A percentile compares a stretch with the other conserved stretches of the same genome.
Conservation (phyloP, 495 filamentous ascomycete genomes). For the Halenospora varia region DNA sequence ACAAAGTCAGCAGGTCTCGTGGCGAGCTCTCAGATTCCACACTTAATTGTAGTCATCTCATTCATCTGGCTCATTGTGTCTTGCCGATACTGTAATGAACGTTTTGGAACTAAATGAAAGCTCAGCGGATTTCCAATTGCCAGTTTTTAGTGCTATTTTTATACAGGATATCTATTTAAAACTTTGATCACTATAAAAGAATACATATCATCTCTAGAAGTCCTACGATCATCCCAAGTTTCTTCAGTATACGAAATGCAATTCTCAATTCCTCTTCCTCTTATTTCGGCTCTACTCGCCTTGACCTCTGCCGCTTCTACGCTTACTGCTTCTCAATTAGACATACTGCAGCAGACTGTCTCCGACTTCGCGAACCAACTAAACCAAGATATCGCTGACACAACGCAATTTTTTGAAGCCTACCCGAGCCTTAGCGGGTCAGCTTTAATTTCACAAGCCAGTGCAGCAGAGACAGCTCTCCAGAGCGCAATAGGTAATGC, state of each 20-base stretch:
- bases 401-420: background rate
- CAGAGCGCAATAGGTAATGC: background rate
- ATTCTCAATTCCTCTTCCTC: background rate
- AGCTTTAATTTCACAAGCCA: background rate
- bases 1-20: no score
- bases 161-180: no score
- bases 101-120: no score
- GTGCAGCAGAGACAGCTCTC: background rate
- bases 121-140: no score
- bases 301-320: background rate
- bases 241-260: background rate
- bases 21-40: no score
- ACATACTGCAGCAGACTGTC: background rate
- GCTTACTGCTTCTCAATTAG: background rate
- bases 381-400: background rate
- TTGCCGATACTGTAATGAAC: no score
- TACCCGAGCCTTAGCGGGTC: background rate
- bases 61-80: no score
- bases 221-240: no score
- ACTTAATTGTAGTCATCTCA: no score
- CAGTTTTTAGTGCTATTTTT: no score
- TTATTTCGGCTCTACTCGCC: background rate
- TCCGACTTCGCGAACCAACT: background rate
- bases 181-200: no score
- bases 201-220: no score